phyloP scores from a whole-genome alignment of 176 grass and related monocot species.

The Phoenix dactylifera region DNA sequence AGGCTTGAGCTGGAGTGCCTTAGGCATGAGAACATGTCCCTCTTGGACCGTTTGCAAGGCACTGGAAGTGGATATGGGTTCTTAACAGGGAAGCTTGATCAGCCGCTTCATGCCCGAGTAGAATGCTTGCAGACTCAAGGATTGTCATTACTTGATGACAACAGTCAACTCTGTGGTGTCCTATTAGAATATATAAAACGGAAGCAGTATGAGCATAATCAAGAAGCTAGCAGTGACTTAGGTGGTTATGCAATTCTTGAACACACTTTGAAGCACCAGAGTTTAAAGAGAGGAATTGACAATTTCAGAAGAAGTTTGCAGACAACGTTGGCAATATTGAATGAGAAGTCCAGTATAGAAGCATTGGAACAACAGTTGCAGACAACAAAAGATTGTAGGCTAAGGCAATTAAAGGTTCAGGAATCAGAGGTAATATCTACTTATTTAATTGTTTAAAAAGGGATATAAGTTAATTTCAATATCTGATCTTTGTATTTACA shows the following conservation, averaged over 20 bases:
- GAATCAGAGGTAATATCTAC: too few species aligned
- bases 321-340: slow-evolving; percentile 20
- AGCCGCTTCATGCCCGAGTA: slow-evolving; percentile 42
- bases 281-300: slow-evolving; percentile 49
- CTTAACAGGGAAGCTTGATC: slow-evolving; percentile 41
- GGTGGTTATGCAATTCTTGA: slow-evolving; percentile 26
- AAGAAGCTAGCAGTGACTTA: slow-evolving; percentile 13
- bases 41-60: slow-evolving; percentile 41
- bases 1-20: slow-evolving; percentile 54
- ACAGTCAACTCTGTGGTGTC: neutral
- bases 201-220: slow-evolving; percentile 20
- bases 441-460: too few species aligned
- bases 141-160: slow-evolving; percentile 38
- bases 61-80: slow-evolving; percentile 32
- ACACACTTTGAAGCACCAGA: slow-evolving; percentile 55
- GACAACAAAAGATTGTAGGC: neutral
- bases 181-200: slow-evolving; percentile 49
- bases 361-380: neutral
- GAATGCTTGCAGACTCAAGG: slow-evolving; percentile 54
- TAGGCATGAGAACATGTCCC: slow-evolving; percentile 62
- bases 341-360: slow-evolving; percentile 38
- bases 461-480: too few species aligned
- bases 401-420: too few species aligned
- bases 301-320: slow-evolving; percentile 57
- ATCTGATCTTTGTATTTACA: too few species aligned